phyloP scores from a whole-genome alignment of 2,329 filamentous ascomycete species.

The Neospermospora avenae region DNA sequence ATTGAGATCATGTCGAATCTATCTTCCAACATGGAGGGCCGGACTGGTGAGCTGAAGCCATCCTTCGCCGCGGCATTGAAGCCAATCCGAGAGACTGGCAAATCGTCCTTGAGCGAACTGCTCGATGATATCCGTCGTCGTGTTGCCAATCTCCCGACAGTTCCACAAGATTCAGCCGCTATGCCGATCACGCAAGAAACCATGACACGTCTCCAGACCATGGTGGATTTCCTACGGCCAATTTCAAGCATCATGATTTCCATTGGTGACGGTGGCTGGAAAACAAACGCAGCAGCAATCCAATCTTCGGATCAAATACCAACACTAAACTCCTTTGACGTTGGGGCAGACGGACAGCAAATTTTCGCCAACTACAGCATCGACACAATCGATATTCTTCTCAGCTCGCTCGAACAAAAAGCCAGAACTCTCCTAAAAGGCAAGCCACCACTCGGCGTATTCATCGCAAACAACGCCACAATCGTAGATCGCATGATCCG shows the following conservation, averaged over 20 bases:
- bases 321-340: conserved; percentile 76
- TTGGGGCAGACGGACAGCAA: conserved; percentile 81
- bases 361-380: conserved; percentile 87
- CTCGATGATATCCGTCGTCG: conserved; percentile 78
- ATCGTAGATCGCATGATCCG: conserved; percentile 82
- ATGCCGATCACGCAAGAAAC: conserved; percentile 77
- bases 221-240: conserved; percentile 82
- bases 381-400: conserved; percentile 81
- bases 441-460: conserved; percentile 79
- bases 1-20: conserved; percentile 83
- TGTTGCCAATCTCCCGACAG: conserved; percentile 58
- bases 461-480: conserved; percentile 83
- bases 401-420: conserved; percentile 72
- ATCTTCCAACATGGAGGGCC: conserved; percentile 73
- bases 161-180: conserved; percentile 76
- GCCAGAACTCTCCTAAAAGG: conserved; percentile 69
- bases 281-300: conserved; percentile 50
- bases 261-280: conserved; percentile 90
- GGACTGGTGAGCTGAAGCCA: conserved; percentile 81
- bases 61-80: conserved; percentile 82
- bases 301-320: conserved; percentile 62
- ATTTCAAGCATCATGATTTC: conserved; percentile 89
- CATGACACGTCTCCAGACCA: conserved; percentile 80
- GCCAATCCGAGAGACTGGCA: conserved; percentile 88
- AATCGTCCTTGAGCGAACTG: conserved; percentile 76